phyloP scores from a whole-genome alignment of 164 flowering plant species.

The Brasenia schreberi region DNA sequence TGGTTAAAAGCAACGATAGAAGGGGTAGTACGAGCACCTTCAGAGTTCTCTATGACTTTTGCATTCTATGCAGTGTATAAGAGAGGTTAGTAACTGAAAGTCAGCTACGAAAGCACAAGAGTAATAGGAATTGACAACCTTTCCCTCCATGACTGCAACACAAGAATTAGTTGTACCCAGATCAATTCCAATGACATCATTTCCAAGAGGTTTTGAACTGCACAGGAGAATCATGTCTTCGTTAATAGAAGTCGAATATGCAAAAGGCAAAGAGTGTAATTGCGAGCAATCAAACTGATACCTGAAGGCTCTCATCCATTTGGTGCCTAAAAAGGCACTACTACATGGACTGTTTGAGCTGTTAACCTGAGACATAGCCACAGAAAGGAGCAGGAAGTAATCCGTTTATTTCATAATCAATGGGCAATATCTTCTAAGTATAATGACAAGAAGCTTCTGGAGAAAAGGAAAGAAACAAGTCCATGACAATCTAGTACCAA shows the following conservation, averaged over 20 bases:
- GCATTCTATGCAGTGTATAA: constrained; percentile 22
- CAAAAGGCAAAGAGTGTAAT: neutral
- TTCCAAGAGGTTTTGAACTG: constrained; percentile 56
- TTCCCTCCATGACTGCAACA: constrained; percentile 78
- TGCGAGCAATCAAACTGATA: neutral
- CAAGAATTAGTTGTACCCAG: constrained; percentile 85
- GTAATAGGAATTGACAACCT: constrained; percentile 20
- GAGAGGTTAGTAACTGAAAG: neutral
- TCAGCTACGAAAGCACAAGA: neutral
- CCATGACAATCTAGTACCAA: too few species aligned
- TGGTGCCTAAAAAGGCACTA: neutral
- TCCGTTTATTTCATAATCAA: neutral
- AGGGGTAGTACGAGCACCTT: constrained; percentile 22
- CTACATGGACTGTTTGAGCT: neutral
- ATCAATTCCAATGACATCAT: constrained; percentile 73
- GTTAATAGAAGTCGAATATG: neutral
- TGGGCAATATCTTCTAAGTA: too few species aligned
- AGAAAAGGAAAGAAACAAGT: too few species aligned
- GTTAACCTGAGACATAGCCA: neutral
- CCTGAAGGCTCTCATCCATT: neutral
- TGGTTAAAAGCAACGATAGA: constrained; percentile 8
- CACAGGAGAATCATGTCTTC: neutral
- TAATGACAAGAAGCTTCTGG: too few species aligned
- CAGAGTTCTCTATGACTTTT: constrained; percentile 60
- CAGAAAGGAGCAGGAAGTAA: neutral